Percentiles rank a stretch among this genome's conserved stretches.
These are phyloP conservation scores for Tetrapisispora fleetii DNA, from an alignment of 805 yeast genomes.

Conservation along the genomic window DNA sequence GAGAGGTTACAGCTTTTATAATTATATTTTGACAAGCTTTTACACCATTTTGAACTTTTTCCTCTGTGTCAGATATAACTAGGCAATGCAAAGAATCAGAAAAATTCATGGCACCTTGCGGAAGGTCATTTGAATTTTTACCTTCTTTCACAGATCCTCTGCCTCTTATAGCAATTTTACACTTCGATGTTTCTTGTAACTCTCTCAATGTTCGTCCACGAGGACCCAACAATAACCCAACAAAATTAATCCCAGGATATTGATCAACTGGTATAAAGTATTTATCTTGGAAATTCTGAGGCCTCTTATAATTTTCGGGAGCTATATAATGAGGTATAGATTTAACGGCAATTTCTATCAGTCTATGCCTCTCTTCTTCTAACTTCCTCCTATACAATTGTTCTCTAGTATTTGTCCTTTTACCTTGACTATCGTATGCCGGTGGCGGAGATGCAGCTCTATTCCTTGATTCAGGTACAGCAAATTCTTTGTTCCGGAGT, in stretches of 20 bases:
- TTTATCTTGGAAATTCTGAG: constrained; percentile 69
- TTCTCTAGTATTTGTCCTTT: constrained; percentile 78
- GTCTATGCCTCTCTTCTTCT: constrained; percentile 69
- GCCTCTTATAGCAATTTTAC: constrained; percentile 85
- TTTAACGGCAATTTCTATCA: constrained; percentile 67
- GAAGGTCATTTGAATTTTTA: constrained; percentile 41
- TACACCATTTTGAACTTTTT: constrained; percentile 65
- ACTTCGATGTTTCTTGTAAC: constrained; percentile 78
- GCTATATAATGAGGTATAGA: constrained; percentile 68
- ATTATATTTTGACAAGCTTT: constrained; percentile 65
- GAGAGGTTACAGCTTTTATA: constrained; percentile 75
- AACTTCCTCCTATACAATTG: constrained; percentile 47
- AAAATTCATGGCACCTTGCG: constrained; percentile 42
- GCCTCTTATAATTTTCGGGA: constrained; percentile 66
- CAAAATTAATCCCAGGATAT: constrained; percentile 86
- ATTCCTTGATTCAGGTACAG: constrained; percentile 40
- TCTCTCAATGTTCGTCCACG: constrained; percentile 83
- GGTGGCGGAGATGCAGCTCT: constrained; percentile 90
- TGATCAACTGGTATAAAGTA: constrained; percentile 75
- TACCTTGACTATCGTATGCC: constrained; percentile 71
- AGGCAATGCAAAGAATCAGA: constrained; percentile 86
- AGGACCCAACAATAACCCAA: constrained; percentile 87
- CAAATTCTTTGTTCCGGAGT: constrained; percentile 41
- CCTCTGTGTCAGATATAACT: constrained; percentile 73
- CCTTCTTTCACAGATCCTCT: constrained; percentile 95